These are phyloP conservation scores for Cynara cardunculus DNA, from an alignment of 129 eudicot species.

Conservation along the genomic window DNA sequence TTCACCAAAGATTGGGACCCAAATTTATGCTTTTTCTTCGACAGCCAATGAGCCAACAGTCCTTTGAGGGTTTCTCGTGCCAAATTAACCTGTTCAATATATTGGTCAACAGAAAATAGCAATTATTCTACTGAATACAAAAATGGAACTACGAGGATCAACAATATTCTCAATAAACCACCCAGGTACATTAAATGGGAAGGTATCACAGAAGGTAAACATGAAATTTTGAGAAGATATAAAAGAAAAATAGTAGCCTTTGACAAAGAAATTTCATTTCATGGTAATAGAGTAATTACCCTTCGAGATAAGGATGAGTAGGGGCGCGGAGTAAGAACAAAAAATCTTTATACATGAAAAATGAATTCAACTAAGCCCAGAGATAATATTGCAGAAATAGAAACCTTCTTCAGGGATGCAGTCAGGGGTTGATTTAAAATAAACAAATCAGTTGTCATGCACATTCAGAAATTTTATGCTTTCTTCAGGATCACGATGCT, in stretches of 20 bases:
- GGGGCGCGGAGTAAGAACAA: background rate
- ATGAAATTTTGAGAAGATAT: background rate
- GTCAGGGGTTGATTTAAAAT: background rate
- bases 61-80: conserved; percentile 99
- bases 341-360: background rate
- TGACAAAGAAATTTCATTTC: background rate
- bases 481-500: background rate
- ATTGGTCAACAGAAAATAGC: background rate
- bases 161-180: background rate
- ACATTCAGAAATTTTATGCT: background rate
- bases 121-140: background rate
- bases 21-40: conserved; percentile 66
- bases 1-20: conserved; percentile 67
- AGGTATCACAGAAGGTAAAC: background rate
- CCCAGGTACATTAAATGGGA: background rate
- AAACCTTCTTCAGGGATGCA: background rate
- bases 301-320: background rate
- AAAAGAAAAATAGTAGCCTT: background rate
- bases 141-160: background rate
- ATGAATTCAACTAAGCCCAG: background rate
- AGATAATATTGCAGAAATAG: background rate
- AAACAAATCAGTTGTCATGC: background rate
- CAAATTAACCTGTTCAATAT: conserved; percentile 64
- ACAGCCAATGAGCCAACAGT: conserved; percentile 77
- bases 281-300: background rate